A percentile compares a stretch with the other conserved stretches of the same genome.
phyloP scores from a whole-genome alignment of 2,329 filamentous ascomycete species.

The Pseudopyrenochaeta lycopersici region DNA sequence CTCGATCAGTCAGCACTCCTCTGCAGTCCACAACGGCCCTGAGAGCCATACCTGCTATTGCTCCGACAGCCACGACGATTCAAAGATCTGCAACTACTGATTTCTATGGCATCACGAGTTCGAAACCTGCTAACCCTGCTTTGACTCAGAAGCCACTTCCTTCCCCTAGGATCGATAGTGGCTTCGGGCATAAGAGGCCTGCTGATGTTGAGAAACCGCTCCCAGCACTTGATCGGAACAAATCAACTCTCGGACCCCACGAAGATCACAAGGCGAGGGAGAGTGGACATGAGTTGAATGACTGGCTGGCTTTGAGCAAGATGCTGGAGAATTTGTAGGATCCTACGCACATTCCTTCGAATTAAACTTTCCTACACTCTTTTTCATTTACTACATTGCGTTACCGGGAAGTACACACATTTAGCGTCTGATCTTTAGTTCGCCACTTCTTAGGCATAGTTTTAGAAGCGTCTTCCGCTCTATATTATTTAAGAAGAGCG shows the following conservation, averaged over 20 bases:
- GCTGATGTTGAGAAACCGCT: constrained; percentile 9
- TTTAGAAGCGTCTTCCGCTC: not conserved
- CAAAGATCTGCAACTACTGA: not conserved
- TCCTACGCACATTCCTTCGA: not conserved
- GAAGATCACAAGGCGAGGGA: constrained; percentile 5
- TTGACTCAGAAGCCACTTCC: not conserved
- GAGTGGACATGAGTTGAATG: constrained; percentile 15
- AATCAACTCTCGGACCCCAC: constrained; percentile 8
- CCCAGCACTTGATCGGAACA: constrained; percentile 16
- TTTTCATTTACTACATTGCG: not conserved
- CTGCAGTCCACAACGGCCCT: not conserved
- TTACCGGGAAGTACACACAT: not conserved
- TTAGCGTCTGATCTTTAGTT: not conserved
- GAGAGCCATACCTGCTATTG: not conserved
- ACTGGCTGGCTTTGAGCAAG: constrained; percentile 24
- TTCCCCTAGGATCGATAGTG: constrained; percentile 19
- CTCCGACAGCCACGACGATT: not conserved
- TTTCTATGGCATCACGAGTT: not conserved
- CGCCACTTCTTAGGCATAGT: no score
- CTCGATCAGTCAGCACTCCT: constrained; percentile 7
- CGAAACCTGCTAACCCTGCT: not conserved
- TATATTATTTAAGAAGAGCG: not conserved
- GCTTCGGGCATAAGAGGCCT: constrained; percentile 12
- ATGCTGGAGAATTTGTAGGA: constrained; percentile 16
- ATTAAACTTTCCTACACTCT: not conserved